Conservation (phyloP, 768 basidiomycete species). For the Hemileccinum rubropunctum region DNA sequence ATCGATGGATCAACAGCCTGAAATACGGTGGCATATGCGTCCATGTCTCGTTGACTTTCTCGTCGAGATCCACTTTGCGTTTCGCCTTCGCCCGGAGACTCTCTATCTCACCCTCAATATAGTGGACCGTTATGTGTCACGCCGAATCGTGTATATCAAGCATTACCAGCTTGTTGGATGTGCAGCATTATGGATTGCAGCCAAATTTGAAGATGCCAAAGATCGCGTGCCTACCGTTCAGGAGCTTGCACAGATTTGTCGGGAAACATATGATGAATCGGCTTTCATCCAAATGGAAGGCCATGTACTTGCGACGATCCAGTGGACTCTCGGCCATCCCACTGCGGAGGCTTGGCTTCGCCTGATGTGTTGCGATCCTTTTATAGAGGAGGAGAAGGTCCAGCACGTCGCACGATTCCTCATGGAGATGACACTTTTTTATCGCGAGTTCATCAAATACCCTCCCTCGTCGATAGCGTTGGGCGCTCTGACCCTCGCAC, state of each 20-base stretch:
- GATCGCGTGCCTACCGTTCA: constrained; percentile 96
- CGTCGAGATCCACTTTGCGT: constrained; percentile 97
- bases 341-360: constrained; percentile 98
- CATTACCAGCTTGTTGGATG: constrained; percentile 99
- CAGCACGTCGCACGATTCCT: constrained; percentile 96
- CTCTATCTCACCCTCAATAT: constrained; percentile 98
- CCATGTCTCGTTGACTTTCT: constrained; percentile 98
- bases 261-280: constrained; percentile 93
- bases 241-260: constrained; percentile 93
- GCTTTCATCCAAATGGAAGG: constrained; percentile 99
- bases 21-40: constrained; percentile 99
- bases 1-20: constrained; percentile 99
- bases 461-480: constrained; percentile 83
- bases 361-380: constrained; percentile 70
- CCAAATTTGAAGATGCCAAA: constrained; percentile 99
- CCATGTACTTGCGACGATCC: constrained; percentile 92
- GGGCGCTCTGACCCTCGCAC: constrained; percentile 86
- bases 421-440: constrained; percentile 99
- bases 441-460: constrained; percentile 90
- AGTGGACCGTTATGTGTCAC: constrained; percentile 98
- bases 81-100: constrained; percentile 96
- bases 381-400: constrained; percentile 82
- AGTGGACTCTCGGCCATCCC: constrained; percentile 96
- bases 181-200: constrained; percentile 97
- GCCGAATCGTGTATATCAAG: constrained; percentile 97